Conservation (phyloP, 495 filamentous ascomycete species). For the Daldinia loculata region DNA sequence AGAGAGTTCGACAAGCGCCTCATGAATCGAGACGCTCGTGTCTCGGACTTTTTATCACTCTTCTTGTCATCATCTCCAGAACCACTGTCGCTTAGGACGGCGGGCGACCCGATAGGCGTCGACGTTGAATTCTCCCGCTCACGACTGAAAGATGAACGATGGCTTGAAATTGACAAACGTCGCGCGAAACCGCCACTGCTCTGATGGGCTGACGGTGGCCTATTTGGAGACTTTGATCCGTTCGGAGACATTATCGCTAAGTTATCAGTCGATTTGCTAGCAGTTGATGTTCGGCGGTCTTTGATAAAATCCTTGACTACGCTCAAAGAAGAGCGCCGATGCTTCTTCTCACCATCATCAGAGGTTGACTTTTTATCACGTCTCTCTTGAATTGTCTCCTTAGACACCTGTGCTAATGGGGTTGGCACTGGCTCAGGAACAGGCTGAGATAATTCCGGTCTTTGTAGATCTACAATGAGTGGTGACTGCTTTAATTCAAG, state of each 20-base stretch:
- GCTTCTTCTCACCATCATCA: constrained; percentile 42
- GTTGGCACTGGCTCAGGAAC: constrained; percentile 29
- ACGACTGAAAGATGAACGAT: constrained; percentile 52
- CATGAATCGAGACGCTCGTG: constrained; percentile 77
- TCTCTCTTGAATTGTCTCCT: constrained; percentile 50
- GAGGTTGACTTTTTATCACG: constrained; percentile 45
- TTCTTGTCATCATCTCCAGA: constrained; percentile 49
- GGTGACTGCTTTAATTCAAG: constrained; percentile 76
- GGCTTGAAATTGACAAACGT: constrained; percentile 57
- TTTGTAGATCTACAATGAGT: constrained; percentile 74
- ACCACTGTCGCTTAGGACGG: constrained; percentile 45
- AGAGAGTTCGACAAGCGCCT: constrained; percentile 79
- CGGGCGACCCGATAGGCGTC: constrained; percentile 41
- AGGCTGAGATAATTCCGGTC: constrained; percentile 44
- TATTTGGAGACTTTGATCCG: constrained; percentile 52
- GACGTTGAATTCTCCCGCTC: constrained; percentile 41
- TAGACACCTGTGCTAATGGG: constrained; percentile 32
- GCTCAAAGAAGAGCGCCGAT: constrained; percentile 59
- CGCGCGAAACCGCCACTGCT: constrained; percentile 44
- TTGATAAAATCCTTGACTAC: constrained; percentile 64
- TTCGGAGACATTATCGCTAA: constrained; percentile 43
- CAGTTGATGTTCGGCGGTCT: constrained; percentile 55
- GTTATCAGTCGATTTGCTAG: constrained; percentile 54
- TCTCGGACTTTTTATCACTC: constrained; percentile 66
- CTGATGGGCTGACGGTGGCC: constrained; percentile 53